These are phyloP conservation scores for Porphyra umbilicalis DNA, from an alignment of 31 red algal genomes.

Conservation along the genomic window DNA sequence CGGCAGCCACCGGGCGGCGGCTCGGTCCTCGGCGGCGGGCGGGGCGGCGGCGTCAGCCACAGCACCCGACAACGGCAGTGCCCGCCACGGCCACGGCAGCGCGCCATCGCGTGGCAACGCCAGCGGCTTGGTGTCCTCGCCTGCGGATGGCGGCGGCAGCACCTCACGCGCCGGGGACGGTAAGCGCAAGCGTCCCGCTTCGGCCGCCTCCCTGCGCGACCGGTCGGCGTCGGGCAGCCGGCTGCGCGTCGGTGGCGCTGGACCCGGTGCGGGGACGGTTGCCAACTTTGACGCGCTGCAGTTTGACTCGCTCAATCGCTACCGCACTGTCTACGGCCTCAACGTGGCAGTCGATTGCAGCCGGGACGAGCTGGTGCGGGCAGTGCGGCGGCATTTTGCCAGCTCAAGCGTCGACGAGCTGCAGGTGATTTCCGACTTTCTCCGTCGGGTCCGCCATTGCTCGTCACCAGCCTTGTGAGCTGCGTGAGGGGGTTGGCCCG, in stretches of 20 bases:
- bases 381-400: conserved; percentile 76
- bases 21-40: background rate
- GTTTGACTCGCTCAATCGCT: conserved; percentile 45
- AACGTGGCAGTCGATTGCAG: conserved; percentile 56
- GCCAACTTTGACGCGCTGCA: conserved; percentile 65
- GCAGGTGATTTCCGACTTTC: conserved; percentile 66
- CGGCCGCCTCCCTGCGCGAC: background rate
- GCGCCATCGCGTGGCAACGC: no score
- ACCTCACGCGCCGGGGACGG: background rate
- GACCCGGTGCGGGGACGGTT: background rate
- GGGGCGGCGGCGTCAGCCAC: background rate
- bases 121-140: background rate
- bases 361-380: conserved; percentile 64
- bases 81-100: background rate
- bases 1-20: background rate
- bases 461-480: background rate
- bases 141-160: background rate
- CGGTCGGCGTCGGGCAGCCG: background rate
- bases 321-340: conserved; percentile 57
- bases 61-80: no score
- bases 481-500: background rate
- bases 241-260: background rate
- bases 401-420: conserved; percentile 61
- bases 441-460: conserved; percentile 22
- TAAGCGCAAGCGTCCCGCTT: background rate